phyloP scores from a whole-genome alignment of 352 stramenopile genomes.

The Phytophthora colocasiae region DNA sequence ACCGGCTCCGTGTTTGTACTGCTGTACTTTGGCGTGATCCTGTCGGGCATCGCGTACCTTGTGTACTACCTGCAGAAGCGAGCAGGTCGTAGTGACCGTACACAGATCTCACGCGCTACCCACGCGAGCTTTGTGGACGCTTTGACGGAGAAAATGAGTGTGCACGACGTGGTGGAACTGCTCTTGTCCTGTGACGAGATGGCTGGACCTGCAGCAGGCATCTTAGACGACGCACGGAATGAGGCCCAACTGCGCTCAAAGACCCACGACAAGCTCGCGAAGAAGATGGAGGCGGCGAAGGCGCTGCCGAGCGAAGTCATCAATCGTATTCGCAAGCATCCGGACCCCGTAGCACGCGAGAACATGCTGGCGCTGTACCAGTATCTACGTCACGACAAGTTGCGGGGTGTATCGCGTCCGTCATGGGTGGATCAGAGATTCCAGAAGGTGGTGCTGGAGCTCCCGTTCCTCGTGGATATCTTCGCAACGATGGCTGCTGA shows the following conservation, averaged over 20 bases:
- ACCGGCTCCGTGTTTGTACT: constrained; percentile 70
- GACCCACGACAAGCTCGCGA: constrained; percentile 80
- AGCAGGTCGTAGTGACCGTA: constrained; percentile 64
- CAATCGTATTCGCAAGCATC: constrained; percentile 81
- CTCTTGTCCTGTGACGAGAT: constrained; percentile 83
- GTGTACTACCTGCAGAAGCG: constrained; percentile 70
- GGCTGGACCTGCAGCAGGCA: constrained; percentile 49
- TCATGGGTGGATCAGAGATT: constrained; percentile 73
- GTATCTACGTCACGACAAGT: constrained; percentile 75
- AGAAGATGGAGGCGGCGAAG: constrained; percentile 82
- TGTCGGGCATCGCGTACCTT: constrained; percentile 65
- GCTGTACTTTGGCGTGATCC: constrained; percentile 72
- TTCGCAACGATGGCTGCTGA: constrained; percentile 69
- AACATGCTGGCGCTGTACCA: constrained; percentile 89
- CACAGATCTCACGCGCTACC: constrained; percentile 64
- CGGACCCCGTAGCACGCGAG: constrained; percentile 70
- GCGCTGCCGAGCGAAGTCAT: constrained; percentile 65
- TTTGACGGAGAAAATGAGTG: constrained; percentile 77
- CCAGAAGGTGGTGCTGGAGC: constrained; percentile 72
- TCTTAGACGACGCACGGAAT: constrained; percentile 45
- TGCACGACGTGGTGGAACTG: constrained; percentile 83
- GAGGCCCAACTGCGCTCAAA: constrained; percentile 64
- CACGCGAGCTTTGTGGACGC: constrained; percentile 51
- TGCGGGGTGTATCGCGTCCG: constrained; percentile 70
- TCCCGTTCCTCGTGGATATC: constrained; percentile 83